Base-by-base conservation (phyloP, 2,329 filamentous ascomycete genomes). In the Mollisia scopiformis region DNA sequence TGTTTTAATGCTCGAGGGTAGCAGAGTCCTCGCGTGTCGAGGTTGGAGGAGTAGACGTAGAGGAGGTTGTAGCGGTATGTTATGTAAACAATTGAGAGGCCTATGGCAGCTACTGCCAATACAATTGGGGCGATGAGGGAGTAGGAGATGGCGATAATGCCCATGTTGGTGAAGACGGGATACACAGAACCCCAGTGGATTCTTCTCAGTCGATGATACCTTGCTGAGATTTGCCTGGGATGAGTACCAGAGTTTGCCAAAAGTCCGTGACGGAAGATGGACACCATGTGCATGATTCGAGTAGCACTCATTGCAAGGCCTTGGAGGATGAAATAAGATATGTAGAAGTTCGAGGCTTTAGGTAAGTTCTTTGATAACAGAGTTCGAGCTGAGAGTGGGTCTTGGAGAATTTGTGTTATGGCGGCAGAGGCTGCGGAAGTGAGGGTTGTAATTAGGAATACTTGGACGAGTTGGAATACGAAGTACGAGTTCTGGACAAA, bases 371-470 rank as follows among this genome's bases (percentile, higher is more conserved):
- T 66, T 1, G 85, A 84, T 3, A 88, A 77, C 50, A 87, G 66
- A 2, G 68, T 73, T 1, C 82, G 78, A 6, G 83, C 78, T 1
- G 74, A 74, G 7, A 75, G 68, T 3, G 85, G 84, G 1, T 86
- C 54, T 2, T 79, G 57, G 39, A 86, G 78, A 37, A 88, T 81
- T 16, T 79, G 64, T 1, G 75, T 76, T 1, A 84, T 78, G 1
- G 84, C 82, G 16, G 84, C 80, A 8, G 84, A 79, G 13, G 86
- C 87, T 2, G 85, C 83, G 13, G 86, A 88, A 5, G 52, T 84
- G 41, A 98, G 69, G 0, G 94, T 97, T 0, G 91, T 89, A 51
- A 98, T 86, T 58, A 98, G 78, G 78, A 98, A 98, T 39, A 97
- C 91, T 74, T 98, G 93, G 33, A 97, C 82, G 41, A 97, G 87